These are phyloP conservation scores for Ogataea wickerhamii DNA, from an alignment of 805 yeast genomes.

Conservation along the genomic window DNA sequence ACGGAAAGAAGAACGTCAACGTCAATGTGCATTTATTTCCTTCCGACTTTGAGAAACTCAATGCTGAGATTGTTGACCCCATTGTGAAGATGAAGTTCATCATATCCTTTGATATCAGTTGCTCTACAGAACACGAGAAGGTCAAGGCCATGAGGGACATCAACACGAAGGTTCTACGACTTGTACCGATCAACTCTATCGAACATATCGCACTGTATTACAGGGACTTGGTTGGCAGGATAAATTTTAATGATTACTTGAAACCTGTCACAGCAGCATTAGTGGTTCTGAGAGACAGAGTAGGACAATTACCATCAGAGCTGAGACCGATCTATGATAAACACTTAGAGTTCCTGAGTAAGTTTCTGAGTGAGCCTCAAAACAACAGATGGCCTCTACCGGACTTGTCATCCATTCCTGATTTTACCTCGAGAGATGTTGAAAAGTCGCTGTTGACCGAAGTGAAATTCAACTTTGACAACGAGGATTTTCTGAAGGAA, in stretches of 20 bases:
- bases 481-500: constrained; percentile 39
- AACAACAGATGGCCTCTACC: constrained; percentile 71
- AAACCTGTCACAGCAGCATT: constrained; percentile 75
- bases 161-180: constrained; percentile 47
- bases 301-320: constrained; percentile 79
- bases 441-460: constrained; percentile 74
- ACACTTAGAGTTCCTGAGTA: constrained; percentile 55
- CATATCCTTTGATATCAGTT: constrained; percentile 32
- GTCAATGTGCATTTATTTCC: constrained; percentile 44
- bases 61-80: constrained; percentile 13
- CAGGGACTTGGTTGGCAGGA: constrained; percentile 28
- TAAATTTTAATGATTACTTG: constrained; percentile 44
- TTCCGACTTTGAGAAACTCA: constrained; percentile 25
- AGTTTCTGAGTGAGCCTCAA: constrained; percentile 47
- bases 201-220: constrained; percentile 72
- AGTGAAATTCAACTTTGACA: constrained; percentile 60
- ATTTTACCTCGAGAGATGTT: constrained; percentile 68
- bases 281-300: constrained; percentile 76
- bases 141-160: constrained; percentile 11
- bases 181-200: constrained; percentile 75
- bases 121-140: constrained; percentile 22
- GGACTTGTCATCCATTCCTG: constrained; percentile 59
- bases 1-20: constrained; percentile 22
- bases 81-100: constrained; percentile 24
- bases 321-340: constrained; percentile 70